Percentiles rank a stretch among this genome's conserved stretches.
phyloP scores from a whole-genome alignment of 352 stramenopile species.

The Pythium phragmitis region DNA sequence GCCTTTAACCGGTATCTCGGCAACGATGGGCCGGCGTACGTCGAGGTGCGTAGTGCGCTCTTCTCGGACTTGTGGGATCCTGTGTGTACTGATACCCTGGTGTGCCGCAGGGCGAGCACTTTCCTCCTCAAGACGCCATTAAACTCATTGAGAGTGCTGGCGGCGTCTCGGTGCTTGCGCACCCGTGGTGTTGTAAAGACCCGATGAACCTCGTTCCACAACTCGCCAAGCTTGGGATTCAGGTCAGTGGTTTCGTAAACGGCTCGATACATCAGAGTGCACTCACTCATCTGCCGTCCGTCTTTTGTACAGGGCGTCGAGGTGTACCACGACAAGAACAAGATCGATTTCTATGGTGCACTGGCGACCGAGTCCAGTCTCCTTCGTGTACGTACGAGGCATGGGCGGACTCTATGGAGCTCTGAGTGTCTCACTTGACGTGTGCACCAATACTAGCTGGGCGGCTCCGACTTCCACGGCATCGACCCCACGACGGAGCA shows the following conservation, averaged over 20 bases:
- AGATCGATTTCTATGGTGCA: constrained; percentile 80
- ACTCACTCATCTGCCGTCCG: not conserved
- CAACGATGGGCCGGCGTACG: constrained; percentile 82
- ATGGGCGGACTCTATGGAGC: not conserved
- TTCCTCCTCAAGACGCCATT: constrained; percentile 83
- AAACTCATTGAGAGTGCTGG: constrained; percentile 81
- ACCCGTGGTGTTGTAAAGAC: constrained; percentile 87
- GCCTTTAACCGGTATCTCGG: constrained; percentile 80
- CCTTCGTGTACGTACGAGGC: constrained; percentile 45
- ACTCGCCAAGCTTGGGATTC: constrained; percentile 70
- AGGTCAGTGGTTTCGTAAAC: constrained; percentile 33
- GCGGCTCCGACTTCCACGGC: constrained; percentile 83
- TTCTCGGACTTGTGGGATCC: not conserved
- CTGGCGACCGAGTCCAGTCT: constrained; percentile 73
- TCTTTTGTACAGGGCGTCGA: constrained; percentile 56
- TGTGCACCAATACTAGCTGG: constrained; percentile 37
- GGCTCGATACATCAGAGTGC: not conserved
- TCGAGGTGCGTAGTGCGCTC: constrained; percentile 44
- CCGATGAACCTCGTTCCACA: constrained; percentile 66
- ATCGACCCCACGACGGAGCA: constrained; percentile 72
- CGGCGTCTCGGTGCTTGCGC: constrained; percentile 78
- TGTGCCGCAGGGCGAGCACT: constrained; percentile 59
- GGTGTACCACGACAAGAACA: constrained; percentile 77
- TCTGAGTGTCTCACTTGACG: not conserved
- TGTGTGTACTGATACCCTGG: not conserved